Evolutionary conservation across 371 early-diverging fungal species (phyloP).

Genomic region (Batkoa obscura): DNA sequence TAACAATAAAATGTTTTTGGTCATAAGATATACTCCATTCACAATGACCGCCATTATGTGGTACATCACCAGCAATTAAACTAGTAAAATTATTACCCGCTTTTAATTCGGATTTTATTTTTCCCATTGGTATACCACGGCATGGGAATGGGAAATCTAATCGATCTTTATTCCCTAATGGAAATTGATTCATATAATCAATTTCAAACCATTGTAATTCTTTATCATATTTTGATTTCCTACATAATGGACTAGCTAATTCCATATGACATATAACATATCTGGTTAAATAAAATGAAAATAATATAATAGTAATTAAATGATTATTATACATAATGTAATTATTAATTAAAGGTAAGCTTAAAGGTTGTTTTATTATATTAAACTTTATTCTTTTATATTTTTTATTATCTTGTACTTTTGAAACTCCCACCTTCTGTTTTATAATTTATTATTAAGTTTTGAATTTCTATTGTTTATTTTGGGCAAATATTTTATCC

Average conservation of each 20-base stretch:
- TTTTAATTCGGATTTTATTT: background rate
- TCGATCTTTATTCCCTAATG: background rate
- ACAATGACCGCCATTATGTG: constrained; percentile 8
- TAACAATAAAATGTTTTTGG: constrained; percentile 3
- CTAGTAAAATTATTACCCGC: constrained; percentile 15
- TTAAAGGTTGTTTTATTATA: too few relatives aligned
- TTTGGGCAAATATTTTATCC: too few relatives aligned
- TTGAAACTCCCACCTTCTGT: too few relatives aligned
- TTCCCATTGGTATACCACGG: background rate
- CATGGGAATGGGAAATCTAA: background rate
- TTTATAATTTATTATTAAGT: too few relatives aligned
- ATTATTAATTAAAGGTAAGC: too few relatives aligned
- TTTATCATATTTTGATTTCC: background rate
- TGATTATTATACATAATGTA: too few relatives aligned
- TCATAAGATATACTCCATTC: constrained; percentile 3
- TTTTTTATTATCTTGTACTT: too few relatives aligned
- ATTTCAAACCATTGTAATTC: background rate
- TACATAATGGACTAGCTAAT: background rate
- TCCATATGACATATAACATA: background rate
- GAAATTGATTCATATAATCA: background rate
- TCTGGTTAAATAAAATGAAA: too few relatives aligned
- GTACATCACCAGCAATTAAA: constrained; percentile 4
- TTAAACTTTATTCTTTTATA: too few relatives aligned
- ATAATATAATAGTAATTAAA: too few relatives aligned
- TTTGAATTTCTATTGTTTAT: too few relatives aligned